These are phyloP conservation scores for Vitis hybrid DNA, from an alignment of 177 flowering plant genomes.

Conservation along the genomic window DNA sequence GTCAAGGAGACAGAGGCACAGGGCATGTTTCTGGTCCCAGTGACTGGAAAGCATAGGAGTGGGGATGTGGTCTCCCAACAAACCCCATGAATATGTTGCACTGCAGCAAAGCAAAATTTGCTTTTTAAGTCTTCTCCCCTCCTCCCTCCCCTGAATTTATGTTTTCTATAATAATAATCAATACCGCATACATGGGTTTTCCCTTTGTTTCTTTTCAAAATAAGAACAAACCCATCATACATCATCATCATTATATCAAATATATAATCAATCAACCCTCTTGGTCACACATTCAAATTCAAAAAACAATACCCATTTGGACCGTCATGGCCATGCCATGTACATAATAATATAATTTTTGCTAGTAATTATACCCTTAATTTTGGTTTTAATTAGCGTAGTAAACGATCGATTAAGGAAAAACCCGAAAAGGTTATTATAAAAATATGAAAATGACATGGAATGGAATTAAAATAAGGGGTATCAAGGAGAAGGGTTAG, in stretches of 20 bases:
- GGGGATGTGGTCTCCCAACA: conserved; percentile 14
- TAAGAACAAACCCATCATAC: conserved; percentile 22
- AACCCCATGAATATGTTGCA: conserved; percentile 27
- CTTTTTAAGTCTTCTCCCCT: neutral
- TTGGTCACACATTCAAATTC: conserved; percentile 11
- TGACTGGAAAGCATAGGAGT: conserved; percentile 11
- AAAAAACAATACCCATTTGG: neutral
- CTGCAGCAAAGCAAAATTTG: conserved; percentile 21
- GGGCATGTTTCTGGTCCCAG: conserved; percentile 30
- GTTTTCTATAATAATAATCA: conserved; percentile 9
- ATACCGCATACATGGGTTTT: neutral
- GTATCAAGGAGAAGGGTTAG: neutral
- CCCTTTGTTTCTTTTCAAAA: neutral
- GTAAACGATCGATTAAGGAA: too few relatives aligned
- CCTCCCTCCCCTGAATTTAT: conserved; percentile 6
- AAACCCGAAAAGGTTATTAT: too few relatives aligned
- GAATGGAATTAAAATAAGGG: neutral
- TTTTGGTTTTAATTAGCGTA: too few relatives aligned
- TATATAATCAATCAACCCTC: conserved; percentile 9
- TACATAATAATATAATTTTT: too few relatives aligned
- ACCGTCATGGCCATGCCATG: too few relatives aligned
- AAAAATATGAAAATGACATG: neutral
- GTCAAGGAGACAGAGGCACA: conserved; percentile 27
- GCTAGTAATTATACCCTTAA: neutral
- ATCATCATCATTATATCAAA: conserved; percentile 16